phyloP scores from a whole-genome alignment of 768 basidiomycete genomes.

The Hericium rajendrae region DNA sequence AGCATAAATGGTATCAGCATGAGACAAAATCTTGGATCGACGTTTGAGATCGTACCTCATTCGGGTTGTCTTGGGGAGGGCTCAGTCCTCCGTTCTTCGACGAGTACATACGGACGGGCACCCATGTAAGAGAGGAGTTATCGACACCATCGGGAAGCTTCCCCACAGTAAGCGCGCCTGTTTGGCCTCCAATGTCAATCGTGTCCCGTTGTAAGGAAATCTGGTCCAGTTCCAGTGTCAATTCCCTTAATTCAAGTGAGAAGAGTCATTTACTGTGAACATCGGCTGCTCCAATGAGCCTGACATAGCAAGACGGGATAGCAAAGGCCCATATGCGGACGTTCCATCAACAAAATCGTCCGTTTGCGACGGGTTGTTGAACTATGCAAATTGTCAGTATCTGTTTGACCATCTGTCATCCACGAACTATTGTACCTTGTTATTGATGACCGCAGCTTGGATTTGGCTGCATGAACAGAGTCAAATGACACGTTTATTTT shows the following conservation, averaged over 20 bases:
- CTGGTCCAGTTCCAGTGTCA: background rate
- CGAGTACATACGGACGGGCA: conserved; percentile 47
- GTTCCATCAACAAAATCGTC: conserved; percentile 7
- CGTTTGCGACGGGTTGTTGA: conserved; percentile 5
- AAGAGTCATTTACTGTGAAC: conserved; percentile 25
- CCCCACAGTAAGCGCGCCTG: conserved; percentile 57
- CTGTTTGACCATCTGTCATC: no score
- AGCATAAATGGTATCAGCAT: background rate
- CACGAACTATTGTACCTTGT: background rate
- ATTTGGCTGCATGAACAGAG: background rate
- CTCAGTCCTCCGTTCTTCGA: conserved; percentile 41
- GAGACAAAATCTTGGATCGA: no score
- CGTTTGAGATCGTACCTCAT: conserved; percentile 36
- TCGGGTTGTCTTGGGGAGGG: conserved; percentile 43
- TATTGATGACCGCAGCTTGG: conserved; percentile 3
- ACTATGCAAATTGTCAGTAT: conserved; percentile 2
- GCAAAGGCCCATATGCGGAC: conserved; percentile 21
- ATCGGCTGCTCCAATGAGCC: conserved; percentile 34
- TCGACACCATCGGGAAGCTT: conserved; percentile 45
- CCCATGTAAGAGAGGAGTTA: conserved; percentile 53
- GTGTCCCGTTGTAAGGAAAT: conserved; percentile 55
- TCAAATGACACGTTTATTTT: background rate
- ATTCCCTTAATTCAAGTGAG: no score
- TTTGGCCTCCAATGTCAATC: conserved; percentile 59
- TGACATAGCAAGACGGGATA: conserved; percentile 23